phyloP scores from a whole-genome alignment of 345 rosid genomes.

The Dipteronia dyeriana region DNA sequence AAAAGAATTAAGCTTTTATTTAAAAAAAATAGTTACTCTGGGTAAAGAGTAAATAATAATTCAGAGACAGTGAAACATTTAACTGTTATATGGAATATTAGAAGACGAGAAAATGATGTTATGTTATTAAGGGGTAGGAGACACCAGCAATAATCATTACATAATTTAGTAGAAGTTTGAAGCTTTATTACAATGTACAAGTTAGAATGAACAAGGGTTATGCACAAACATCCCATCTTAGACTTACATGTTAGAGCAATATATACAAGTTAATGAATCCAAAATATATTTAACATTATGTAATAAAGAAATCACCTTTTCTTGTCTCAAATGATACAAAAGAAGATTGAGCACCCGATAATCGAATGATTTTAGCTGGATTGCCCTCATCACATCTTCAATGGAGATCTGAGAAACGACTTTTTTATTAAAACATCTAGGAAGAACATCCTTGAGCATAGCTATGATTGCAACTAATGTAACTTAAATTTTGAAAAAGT shows the following conservation, averaged over 20 bases:
- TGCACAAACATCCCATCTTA: background rate
- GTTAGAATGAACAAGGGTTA: background rate
- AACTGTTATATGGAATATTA: background rate
- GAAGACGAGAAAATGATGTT: background rate
- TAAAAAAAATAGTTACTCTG: background rate
- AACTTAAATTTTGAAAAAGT: background rate
- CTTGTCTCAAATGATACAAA: slow-evolving; percentile 70
- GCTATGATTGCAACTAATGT: background rate
- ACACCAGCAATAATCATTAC: background rate
- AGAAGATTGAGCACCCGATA: slow-evolving; percentile 84
- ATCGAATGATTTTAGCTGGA: slow-evolving; percentile 86
- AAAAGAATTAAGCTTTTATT: background rate
- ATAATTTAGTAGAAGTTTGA: background rate
- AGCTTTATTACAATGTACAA: background rate
- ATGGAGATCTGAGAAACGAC: slow-evolving; percentile 44
- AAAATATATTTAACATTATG: background rate
- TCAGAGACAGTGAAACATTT: background rate
- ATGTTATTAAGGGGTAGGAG: background rate
- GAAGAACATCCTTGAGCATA: background rate
- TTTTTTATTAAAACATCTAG: slow-evolving; percentile 9
- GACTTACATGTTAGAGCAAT: background rate
- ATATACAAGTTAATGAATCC: background rate
- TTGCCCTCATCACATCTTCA: slow-evolving; percentile 77
- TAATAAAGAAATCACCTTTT: slow-evolving; percentile 39
- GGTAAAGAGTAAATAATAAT: background rate